Evolutionary conservation across 176 grass and related monocot genomes (phyloP).

Genomic region (Hordeum marinum): DNA sequence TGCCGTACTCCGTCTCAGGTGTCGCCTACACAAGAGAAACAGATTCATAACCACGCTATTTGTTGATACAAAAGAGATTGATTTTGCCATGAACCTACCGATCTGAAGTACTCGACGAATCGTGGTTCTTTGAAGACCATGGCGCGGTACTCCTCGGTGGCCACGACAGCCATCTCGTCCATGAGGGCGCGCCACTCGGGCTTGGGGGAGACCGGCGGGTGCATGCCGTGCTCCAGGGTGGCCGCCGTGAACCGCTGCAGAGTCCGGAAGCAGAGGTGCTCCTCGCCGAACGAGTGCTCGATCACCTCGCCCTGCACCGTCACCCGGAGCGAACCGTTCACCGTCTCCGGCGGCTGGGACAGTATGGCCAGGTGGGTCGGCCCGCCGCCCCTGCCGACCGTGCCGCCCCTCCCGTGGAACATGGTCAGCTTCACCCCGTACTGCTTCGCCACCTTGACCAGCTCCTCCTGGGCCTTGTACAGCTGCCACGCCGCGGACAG

Average conservation of each 20-base stretch:
- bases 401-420: slow-evolving; percentile 81
- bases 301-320: slow-evolving; percentile 93
- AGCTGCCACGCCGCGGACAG: slow-evolving; percentile 80
- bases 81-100: slow-evolving; percentile 25
- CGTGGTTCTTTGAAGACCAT: slow-evolving; percentile 56
- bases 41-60: too few relatives aligned
- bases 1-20: slow-evolving; percentile 68
- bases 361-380: slow-evolving; percentile 85
- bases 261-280: slow-evolving; percentile 71
- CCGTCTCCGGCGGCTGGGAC: slow-evolving; percentile 82
- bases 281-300: slow-evolving; percentile 78
- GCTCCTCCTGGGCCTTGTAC: slow-evolving; percentile 76
- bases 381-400: slow-evolving; percentile 75
- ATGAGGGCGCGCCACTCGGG: slow-evolving; percentile 73
- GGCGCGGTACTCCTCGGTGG: slow-evolving; percentile 68
- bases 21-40: slow-evolving; percentile 43
- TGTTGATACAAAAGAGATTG: not conserved
- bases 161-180: slow-evolving; percentile 75
- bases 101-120: slow-evolving; percentile 87
- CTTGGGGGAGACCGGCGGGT: slow-evolving; percentile 66
- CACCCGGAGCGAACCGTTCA: slow-evolving; percentile 78
- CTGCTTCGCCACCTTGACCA: slow-evolving; percentile 55
- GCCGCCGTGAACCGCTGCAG: slow-evolving; percentile 82
- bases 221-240: slow-evolving; percentile 89
- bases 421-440: slow-evolving; percentile 74